Base-by-base conservation (phyloP, 352 stramenopile species). In the Globisporangium takayamanum region DNA sequence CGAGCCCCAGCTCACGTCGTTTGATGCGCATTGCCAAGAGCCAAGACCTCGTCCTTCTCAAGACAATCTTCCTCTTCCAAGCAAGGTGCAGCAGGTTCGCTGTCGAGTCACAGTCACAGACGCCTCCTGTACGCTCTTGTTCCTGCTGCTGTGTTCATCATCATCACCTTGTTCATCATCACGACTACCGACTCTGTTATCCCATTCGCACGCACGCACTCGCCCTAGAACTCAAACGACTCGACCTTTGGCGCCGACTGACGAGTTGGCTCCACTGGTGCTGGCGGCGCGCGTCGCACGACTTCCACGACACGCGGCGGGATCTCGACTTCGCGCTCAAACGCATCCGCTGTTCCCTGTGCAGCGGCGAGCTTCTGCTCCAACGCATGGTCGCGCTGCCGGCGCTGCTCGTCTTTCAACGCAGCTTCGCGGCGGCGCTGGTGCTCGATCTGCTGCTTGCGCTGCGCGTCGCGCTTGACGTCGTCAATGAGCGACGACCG, bases 391-490 rank as follows among this genome's bases (percentile, higher is more conserved):
- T 73, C 62, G 36, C 75, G 66, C 55, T 82, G 67, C 53, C 55
- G 59, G 46, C 63, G 64, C 45, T 88, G 75, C 46, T 86, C 70
- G 44, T 87, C 67, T 54, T 83, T 74, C 50, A 88, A 68, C 15
- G 74, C 63, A 2, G 74, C 74, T 51, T 90, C 80, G 50, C 78
- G 78, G 22, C 68, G 77, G n/a, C 78, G 78, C 53, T 80, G 74
- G 64, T 87, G 77, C 62, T 83, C 74, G 15, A 61, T 57, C 64
- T 87, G 72, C 57, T 89, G 75, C 26, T 86, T 86, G 53, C 71
- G 60, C 66, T 87, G 87, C 59, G 79, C 76, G 42, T 87, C 76
- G 14, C 80, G 73, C 69, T 89, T 89, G 20, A 78, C 77, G 49
- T 89, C 74, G 25, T 68, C 75, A 16, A 89, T 78, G 33, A 87